Percentiles rank a stretch among this genome's conserved stretches.
phyloP scores from a whole-genome alignment of 768 basidiomycete genomes.

The Boletus coccyginus region DNA sequence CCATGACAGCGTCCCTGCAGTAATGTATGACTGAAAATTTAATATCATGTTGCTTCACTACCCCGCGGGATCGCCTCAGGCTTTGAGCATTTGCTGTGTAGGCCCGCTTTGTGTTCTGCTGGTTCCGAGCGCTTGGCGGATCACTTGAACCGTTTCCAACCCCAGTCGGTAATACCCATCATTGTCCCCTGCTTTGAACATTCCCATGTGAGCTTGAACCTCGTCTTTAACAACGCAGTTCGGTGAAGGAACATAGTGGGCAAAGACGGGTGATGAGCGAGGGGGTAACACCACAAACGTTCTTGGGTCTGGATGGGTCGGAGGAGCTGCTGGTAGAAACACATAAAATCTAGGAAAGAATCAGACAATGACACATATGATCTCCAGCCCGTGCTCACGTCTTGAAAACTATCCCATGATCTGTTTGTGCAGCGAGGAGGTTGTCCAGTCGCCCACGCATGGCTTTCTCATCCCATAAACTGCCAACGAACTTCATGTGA shows the following conservation, averaged over 20 bases:
- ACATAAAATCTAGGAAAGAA: slow-evolving; percentile 68
- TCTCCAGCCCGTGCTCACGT: slow-evolving; percentile 47
- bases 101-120: background rate
- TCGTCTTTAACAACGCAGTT: slow-evolving; percentile 76
- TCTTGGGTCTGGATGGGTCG: slow-evolving; percentile 50
- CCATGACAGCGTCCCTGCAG: slow-evolving; percentile 8
- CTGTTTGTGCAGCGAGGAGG: slow-evolving; percentile 57
- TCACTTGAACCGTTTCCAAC: slow-evolving; percentile 56
- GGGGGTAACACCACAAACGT: slow-evolving; percentile 80
- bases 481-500: slow-evolving; percentile 88
- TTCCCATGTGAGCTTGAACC: slow-evolving; percentile 80
- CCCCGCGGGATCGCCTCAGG: background rate
- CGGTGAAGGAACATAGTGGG: slow-evolving; percentile 59
- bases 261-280: slow-evolving; percentile 41
- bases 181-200: slow-evolving; percentile 80
- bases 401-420: slow-evolving; percentile 66
- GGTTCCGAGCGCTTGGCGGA: slow-evolving; percentile 52
- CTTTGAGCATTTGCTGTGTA: background rate
- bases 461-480: slow-evolving; percentile 74
- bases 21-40: slow-evolving; percentile 4
- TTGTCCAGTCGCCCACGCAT: slow-evolving; percentile 60
- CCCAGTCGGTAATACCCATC: slow-evolving; percentile 91
- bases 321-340: slow-evolving; percentile 66
- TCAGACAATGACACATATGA: background rate
- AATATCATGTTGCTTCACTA: slow-evolving; percentile 7